These are phyloP conservation scores for Ceratocystiopsis minuta DNA, from an alignment of 2,329 filamentous ascomycete genomes.

Conservation along the genomic window DNA sequence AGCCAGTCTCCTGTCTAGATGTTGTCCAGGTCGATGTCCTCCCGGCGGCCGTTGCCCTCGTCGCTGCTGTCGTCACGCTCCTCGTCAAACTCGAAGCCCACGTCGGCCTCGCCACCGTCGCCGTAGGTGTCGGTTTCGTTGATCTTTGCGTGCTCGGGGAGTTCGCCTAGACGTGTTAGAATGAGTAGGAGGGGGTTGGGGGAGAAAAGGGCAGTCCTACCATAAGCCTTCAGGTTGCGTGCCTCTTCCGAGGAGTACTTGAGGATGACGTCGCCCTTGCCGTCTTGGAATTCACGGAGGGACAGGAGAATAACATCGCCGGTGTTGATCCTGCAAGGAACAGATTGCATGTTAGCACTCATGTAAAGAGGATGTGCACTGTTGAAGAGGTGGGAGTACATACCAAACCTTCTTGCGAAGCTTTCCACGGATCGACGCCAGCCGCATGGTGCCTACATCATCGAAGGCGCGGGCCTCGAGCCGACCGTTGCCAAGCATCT, in stretches of 20 bases:
- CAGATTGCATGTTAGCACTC: not conserved
- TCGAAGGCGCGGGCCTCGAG: conserved; percentile 83
- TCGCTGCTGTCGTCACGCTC: conserved; percentile 49
- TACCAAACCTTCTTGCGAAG: conserved; percentile 96
- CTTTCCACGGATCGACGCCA: conserved; percentile 60
- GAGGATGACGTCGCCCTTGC: conserved; percentile 82
- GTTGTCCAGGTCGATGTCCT: conserved; percentile 74
- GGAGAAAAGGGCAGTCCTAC: conserved; percentile 1
- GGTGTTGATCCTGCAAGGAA: conserved; percentile 40
- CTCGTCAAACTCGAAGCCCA: conserved; percentile 98
- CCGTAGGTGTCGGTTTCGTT: conserved; percentile 96
- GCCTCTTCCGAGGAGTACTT: conserved; percentile 93
- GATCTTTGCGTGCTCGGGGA: conserved; percentile 97
- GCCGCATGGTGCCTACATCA: conserved; percentile 69
- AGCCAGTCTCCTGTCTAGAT: conserved; percentile 40
- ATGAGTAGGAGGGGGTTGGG: too few relatives aligned
- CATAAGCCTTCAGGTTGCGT: conserved; percentile 80
- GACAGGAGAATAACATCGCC: conserved; percentile 81
- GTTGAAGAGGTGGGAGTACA: not conserved
- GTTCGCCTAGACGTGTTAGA: conserved; percentile 41
- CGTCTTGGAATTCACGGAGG: conserved; percentile 70
- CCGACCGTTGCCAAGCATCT: conserved; percentile 44
- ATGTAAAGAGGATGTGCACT: too few relatives aligned
- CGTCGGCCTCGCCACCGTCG: conserved; percentile 83
- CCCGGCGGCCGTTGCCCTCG: conserved; percentile 29